phyloP scores from a whole-genome alignment of 352 stramenopile species.

The Globisporangium nodosum region DNA sequence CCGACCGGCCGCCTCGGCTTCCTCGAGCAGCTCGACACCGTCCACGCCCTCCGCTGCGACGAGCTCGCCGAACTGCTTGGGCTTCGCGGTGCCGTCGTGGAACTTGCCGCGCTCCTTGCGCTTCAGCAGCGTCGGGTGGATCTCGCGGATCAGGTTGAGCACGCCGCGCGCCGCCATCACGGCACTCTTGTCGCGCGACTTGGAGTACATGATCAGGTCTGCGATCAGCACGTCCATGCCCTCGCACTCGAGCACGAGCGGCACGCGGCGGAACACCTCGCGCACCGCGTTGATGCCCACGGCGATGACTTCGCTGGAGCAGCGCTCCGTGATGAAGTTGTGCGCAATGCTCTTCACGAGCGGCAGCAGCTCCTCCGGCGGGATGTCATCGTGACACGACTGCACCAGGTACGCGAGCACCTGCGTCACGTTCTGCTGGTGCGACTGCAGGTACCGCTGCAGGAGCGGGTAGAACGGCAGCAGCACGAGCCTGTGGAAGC shows the following conservation, averaged over 20 bases:
- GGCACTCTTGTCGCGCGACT: constrained; percentile 94
- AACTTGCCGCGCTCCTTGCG: constrained; percentile 95
- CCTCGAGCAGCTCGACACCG: constrained; percentile 92
- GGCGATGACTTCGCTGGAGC: constrained; percentile 94
- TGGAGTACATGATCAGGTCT: constrained; percentile 96
- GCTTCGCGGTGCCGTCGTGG: constrained; percentile 76
- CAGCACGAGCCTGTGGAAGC: constrained; percentile 97
- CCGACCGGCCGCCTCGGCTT: constrained; percentile 61
- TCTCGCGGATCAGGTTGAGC: constrained; percentile 96
- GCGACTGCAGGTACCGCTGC: constrained; percentile 89
- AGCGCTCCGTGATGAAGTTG: constrained; percentile 98
- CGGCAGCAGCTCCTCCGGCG: constrained; percentile 94
- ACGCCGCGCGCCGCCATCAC: constrained; percentile 95
- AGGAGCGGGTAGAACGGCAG: constrained; percentile 96
- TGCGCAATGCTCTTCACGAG: constrained; percentile 97
- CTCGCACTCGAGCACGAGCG: constrained; percentile 92
- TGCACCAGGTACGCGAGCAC: constrained; percentile 98
- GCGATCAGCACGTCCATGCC: constrained; percentile 86
- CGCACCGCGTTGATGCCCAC: constrained; percentile 97
- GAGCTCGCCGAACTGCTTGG: constrained; percentile 89
- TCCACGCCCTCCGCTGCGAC: constrained; percentile 92
- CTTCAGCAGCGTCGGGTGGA: constrained; percentile 94
- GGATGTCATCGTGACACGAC: constrained; percentile 96
- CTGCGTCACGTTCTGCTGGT: constrained; percentile 89
- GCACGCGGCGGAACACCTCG: constrained; percentile 93